phyloP scores from a whole-genome alignment of 371 early-diverging fungal species.

The Rhizomucor miehei region DNA sequence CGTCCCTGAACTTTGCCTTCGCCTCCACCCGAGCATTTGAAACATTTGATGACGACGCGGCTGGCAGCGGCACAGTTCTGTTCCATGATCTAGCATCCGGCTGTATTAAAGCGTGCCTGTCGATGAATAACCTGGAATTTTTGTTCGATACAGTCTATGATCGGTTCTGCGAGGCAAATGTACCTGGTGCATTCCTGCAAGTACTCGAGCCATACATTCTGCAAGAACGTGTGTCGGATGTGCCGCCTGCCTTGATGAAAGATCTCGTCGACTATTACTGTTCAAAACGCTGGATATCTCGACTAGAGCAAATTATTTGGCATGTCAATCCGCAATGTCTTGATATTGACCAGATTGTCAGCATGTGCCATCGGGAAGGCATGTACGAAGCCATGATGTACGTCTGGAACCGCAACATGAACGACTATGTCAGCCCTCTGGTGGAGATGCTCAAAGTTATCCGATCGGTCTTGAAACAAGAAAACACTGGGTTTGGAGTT shows the following conservation, averaged over 20 bases:
- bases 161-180: conserved; percentile 58
- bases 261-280: conserved; percentile 66
- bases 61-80: conserved; percentile 44
- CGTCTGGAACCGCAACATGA: conserved; percentile 73
- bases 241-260: conserved; percentile 71
- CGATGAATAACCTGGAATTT: conserved; percentile 63
- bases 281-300: conserved; percentile 49
- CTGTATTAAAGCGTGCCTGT: conserved; percentile 66
- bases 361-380: conserved; percentile 60
- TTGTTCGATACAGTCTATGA: conserved; percentile 78
- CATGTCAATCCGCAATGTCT: conserved; percentile 71
- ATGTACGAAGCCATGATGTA: conserved; percentile 76
- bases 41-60: conserved; percentile 40
- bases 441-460: conserved; percentile 70
- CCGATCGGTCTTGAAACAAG: conserved; percentile 45
- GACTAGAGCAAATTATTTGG: conserved; percentile 73
- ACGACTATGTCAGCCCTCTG: conserved; percentile 79
- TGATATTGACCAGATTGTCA: conserved; percentile 73
- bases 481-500: conserved; percentile 5
- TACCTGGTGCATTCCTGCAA: conserved; percentile 61
- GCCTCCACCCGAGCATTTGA: conserved; percentile 48
- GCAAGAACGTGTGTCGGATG: conserved; percentile 51
- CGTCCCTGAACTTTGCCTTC: conserved; percentile 68
- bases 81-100: conserved; percentile 58
- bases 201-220: conserved; percentile 65